A percentile compares a stretch with the other conserved stretches of the same genome.
Conservation (phyloP, 495 filamentous ascomycete species). For the Physcia stellaris region DNA sequence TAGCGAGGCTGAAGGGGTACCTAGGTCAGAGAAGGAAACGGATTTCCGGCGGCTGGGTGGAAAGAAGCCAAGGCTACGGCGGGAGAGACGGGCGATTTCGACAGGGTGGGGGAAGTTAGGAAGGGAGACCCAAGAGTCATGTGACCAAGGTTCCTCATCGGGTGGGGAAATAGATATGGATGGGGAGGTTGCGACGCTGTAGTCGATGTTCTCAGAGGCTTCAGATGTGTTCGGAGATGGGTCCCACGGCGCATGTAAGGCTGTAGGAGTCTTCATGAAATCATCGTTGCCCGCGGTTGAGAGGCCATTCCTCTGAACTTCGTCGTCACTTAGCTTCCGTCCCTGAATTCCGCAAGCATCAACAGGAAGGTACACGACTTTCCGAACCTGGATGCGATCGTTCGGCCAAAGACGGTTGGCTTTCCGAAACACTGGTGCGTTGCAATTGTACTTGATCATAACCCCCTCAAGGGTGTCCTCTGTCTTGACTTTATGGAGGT, state of each 20-base stretch:
- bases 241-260: constrained; percentile 8
- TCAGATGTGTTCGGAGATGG: constrained; percentile 23
- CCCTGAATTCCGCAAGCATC: constrained; percentile 83
- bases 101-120: constrained; percentile 55
- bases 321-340: constrained; percentile 25
- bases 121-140: constrained; percentile 75
- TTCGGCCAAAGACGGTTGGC: constrained; percentile 91
- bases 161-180: constrained; percentile 15
- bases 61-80: constrained; percentile 77
- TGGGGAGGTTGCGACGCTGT: constrained; percentile 24
- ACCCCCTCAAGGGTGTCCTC: constrained; percentile 82
- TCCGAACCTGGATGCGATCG: constrained; percentile 73
- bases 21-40: constrained; percentile 38
- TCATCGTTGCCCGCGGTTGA: constrained; percentile 14
- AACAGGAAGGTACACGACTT: constrained; percentile 71
- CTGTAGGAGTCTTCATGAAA: constrained; percentile 8
- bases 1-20: constrained; percentile 48
- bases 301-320: constrained; percentile 24
- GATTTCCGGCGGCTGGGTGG: constrained; percentile 81
- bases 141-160: constrained; percentile 53
- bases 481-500: constrained; percentile 73
- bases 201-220: constrained; percentile 21
- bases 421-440: constrained; percentile 62
- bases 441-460: constrained; percentile 77
- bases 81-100: constrained; percentile 75